Base-by-base conservation (phyloP, 768 basidiomycete species). In the Phanerochaete carnosa region DNA sequence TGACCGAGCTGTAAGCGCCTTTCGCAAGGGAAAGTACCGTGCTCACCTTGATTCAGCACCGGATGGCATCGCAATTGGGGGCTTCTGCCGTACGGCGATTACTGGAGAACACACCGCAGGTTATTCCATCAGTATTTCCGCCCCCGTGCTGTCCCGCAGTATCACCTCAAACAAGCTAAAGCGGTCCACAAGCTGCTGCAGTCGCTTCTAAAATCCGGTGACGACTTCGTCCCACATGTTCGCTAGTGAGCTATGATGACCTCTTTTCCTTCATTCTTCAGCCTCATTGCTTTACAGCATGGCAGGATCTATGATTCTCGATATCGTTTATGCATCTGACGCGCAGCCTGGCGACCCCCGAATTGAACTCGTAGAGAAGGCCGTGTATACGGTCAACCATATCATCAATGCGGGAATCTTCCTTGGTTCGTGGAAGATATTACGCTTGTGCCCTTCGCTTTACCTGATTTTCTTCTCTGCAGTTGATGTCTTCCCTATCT, bases 41-140 rank as follows among this genome's bases (percentile, higher is more conserved):
- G n/a, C n/a, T n/a, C n/a, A n/a, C n/a, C n/a, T n/a, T n/a, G n/a
- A n/a, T n/a, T n/a, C n/a, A n/a, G n/a, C n/a, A n/a, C n/a, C n/a
- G n/a, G n/a, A n/a, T n/a, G n/a, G n/a, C n/a, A n/a, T n/a, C n/a
- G 47, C 25, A 32, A 26, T n/a, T 33, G 57, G 4, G 11, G 11
- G 16, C 47, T 9, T 9, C 19, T 50, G 35, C 33, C 32, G 13
- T 62, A 62, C 28, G 61, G 57, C 3, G 35, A 50, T 9, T 5
- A 25, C 1, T 62, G 61, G 61, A 37, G 57, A 11, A 46, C 22
- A 15, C 50, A 52, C 15, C 57, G 61, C 9, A 19, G 57, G 26
- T 33, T 55, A 23, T 46, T 58, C 19, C 57, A 60, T 30, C 55
- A 57, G 29, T 45, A 64, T 49, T 53, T 61, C 43, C 46, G 52